Percentiles rank a stretch among this genome's conserved stretches.
phyloP scores from a whole-genome alignment of 345 rosid species.

The Moricandia moricandioides region DNA sequence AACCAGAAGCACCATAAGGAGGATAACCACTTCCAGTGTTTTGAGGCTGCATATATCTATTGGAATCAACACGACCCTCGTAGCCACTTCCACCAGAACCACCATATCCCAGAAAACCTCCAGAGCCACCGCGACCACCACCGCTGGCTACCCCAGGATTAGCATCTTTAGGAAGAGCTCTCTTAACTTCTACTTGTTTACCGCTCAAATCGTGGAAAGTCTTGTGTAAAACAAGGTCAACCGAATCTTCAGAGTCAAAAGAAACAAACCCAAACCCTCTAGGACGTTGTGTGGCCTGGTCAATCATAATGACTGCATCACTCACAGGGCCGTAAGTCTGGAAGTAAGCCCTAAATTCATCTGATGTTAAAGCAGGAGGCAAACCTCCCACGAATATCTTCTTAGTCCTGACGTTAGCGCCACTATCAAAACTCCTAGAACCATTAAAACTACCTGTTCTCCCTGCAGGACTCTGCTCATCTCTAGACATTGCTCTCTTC shows the following conservation, averaged over 20 bases:
- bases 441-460: constrained; percentile 58
- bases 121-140: constrained; percentile 43
- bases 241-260: constrained; percentile 87
- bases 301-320: constrained; percentile 95
- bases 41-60: constrained; percentile 76
- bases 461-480: constrained; percentile 73
- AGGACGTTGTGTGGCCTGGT: constrained; percentile 89
- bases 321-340: constrained; percentile 81
- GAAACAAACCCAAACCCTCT: constrained; percentile 98
- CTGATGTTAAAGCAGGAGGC: constrained; percentile 82
- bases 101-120: constrained; percentile 64
- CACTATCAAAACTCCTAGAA: constrained; percentile 57
- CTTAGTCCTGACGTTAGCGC: constrained; percentile 71
- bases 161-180: constrained; percentile 95
- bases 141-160: constrained; percentile 66
- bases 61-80: constrained; percentile 81
- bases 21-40: constrained; percentile 64
- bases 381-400: constrained; percentile 97
- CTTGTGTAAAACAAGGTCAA: constrained; percentile 84
- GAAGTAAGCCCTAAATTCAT: constrained; percentile 82
- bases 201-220: constrained; percentile 87
- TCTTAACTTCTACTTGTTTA: constrained; percentile 95
- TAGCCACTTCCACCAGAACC: constrained; percentile 61
- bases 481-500: constrained; percentile 90
- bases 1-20: constrained; percentile 84